These are phyloP conservation scores for Teratosphaeria zuluensis DNA, from an alignment of 2,329 filamentous ascomycete genomes.

Conservation along the genomic window DNA sequence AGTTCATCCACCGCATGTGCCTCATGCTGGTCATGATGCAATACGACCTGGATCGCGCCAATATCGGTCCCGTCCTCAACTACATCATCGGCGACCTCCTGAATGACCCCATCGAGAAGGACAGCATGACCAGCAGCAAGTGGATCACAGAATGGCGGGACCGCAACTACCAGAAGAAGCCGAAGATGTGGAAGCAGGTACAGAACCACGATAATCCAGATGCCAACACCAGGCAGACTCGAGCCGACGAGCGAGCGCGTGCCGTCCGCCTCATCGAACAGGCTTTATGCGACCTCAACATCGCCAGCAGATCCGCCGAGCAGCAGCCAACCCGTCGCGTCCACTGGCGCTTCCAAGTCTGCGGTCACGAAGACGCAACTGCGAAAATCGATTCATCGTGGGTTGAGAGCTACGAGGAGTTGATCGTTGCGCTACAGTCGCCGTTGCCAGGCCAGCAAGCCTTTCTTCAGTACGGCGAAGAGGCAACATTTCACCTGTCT, in stretches of 20 bases:
- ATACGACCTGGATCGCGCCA: neutral
- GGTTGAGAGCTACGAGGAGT: neutral
- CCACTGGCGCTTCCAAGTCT: neutral
- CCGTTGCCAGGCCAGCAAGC: neutral
- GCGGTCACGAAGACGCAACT: neutral
- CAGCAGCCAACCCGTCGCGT: neutral
- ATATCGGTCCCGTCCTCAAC: neutral
- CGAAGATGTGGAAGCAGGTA: neutral
- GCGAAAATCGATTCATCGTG: neutral
- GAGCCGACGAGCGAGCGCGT: neutral
- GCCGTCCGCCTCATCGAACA: neutral
- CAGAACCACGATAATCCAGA: neutral
- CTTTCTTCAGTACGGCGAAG: neutral
- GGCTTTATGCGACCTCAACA: neutral
- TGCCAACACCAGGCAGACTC: neutral
- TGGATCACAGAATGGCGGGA: neutral
- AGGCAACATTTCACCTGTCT: neutral
- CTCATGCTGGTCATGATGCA: neutral
- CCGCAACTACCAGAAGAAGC: neutral
- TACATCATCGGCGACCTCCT: neutral
- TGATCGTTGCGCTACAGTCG: neutral
- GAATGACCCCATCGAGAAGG: neutral
- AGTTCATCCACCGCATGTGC: neutral
- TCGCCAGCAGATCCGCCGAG: neutral
- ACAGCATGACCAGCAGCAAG: neutral